Conservation (phyloP, 371 early-diverging fungal genomes). For the Enterocytospora artemiae region DNA sequence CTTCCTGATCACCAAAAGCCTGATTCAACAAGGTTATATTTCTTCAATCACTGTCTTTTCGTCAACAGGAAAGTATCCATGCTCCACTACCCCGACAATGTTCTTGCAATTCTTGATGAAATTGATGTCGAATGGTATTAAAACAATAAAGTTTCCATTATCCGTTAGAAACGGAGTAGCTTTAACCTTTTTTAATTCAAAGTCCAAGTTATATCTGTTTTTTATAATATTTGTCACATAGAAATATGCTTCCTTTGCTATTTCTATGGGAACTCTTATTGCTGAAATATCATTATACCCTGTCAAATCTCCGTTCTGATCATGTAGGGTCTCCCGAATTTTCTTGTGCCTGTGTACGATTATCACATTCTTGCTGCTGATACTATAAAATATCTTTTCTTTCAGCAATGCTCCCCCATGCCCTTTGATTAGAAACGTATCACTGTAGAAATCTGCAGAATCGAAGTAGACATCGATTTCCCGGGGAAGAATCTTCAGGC, state of each 20-base stretch:
- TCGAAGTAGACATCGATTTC: constrained; percentile 55
- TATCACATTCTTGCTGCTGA: constrained; percentile 37
- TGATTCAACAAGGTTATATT: not conserved
- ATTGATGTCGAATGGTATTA: constrained; percentile 35
- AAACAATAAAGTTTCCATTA: constrained; percentile 49
- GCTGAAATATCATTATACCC: too few species aligned
- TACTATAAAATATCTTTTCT: constrained; percentile 47
- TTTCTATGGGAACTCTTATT: constrained; percentile 55
- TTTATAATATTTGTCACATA: constrained; percentile 5
- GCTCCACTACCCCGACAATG: constrained; percentile 53
- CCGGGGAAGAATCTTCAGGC: not conserved
- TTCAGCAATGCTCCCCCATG: constrained; percentile 46
- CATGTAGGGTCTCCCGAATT: too few species aligned
- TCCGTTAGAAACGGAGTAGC: constrained; percentile 43
- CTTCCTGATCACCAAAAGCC: not conserved
- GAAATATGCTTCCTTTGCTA: constrained; percentile 18
- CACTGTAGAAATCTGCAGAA: constrained; percentile 48
- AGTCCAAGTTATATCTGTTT: not conserved
- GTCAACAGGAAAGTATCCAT: constrained; percentile 42
- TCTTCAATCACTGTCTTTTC: constrained; percentile 15
- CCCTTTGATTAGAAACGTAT: constrained; percentile 51
- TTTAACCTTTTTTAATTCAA: not conserved
- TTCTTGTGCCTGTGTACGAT: constrained; percentile 43
- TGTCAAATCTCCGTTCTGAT: too few species aligned
- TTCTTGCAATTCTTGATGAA: constrained; percentile 34